Percentiles rank a stretch among this genome's conserved stretches.
phyloP scores from a whole-genome alignment of 768 basidiomycete species.

The Auricularia heimuer region DNA sequence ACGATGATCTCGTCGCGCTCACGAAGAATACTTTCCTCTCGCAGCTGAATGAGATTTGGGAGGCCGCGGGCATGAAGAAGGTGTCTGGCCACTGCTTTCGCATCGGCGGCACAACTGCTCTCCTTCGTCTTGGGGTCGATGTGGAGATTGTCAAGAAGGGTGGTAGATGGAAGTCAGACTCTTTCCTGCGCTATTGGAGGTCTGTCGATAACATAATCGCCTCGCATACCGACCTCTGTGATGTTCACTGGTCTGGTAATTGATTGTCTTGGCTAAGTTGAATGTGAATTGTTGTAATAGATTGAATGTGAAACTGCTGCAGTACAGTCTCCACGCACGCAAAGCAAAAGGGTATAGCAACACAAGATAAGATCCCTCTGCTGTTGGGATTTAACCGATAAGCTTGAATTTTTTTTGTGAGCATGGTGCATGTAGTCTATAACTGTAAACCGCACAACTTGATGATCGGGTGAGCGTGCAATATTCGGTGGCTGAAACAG shows the following conservation, averaged over 20 bases:
- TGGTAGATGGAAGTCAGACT: constrained; percentile 27
- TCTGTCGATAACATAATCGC: not conserved
- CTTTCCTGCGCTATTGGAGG: not conserved
- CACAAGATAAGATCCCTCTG: too few relatives aligned
- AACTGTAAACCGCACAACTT: too few relatives aligned
- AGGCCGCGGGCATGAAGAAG: constrained; percentile 19
- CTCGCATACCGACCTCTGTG: not conserved
- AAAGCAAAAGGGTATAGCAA: too few relatives aligned
- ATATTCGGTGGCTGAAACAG: too few relatives aligned
- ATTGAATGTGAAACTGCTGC: too few relatives aligned
- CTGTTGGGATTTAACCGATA: too few relatives aligned
- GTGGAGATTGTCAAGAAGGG: constrained; percentile 27
- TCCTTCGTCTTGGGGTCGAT: constrained; percentile 19
- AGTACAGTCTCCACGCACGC: too few relatives aligned
- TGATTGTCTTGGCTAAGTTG: too few relatives aligned
- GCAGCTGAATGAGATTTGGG: constrained; percentile 23
- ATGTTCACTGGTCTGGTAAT: not conserved
- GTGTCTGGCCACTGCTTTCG: constrained; percentile 34
- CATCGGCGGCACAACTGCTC: constrained; percentile 32
- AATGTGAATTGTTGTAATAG: too few relatives aligned
- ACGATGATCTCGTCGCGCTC: constrained; percentile 21
- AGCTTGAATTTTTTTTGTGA: too few relatives aligned
- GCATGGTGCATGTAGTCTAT: too few relatives aligned
- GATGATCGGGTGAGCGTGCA: too few relatives aligned
- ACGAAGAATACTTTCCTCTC: constrained; percentile 18